Conservation (phyloP, 2,329 filamentous ascomycete species). For the Geosmithia flava region DNA sequence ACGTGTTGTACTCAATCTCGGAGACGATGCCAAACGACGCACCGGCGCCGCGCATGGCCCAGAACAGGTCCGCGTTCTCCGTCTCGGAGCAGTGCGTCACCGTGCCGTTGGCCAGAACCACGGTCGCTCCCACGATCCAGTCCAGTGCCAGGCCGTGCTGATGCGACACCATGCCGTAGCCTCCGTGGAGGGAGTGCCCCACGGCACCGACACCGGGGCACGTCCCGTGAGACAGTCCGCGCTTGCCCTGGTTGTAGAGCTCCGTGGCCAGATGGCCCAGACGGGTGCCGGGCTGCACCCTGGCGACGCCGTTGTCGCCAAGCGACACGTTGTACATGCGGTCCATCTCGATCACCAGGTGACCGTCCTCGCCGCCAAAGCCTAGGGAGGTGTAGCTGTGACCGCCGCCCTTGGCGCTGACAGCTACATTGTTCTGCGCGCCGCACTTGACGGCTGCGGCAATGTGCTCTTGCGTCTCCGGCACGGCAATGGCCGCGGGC, state of each 20-base stretch:
- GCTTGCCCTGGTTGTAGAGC: slow-evolving; percentile 18
- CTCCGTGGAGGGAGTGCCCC: slow-evolving; percentile 32
- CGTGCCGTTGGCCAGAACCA: slow-evolving; percentile 22
- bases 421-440: slow-evolving; percentile 23
- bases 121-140: slow-evolving; percentile 19
- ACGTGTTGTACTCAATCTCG: slow-evolving; percentile 25
- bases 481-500: slow-evolving; percentile 17
- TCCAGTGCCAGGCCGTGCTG: slow-evolving; percentile 17
- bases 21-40: slow-evolving; percentile 27
- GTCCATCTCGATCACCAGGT: slow-evolving; percentile 26
- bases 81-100: slow-evolving; percentile 16
- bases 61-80: slow-evolving; percentile 26
- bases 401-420: slow-evolving; percentile 38
- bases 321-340: slow-evolving; percentile 21
- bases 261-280: slow-evolving; percentile 27
- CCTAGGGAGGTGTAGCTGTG: slow-evolving; percentile 41
- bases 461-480: slow-evolving; percentile 23
- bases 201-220: slow-evolving; percentile 31
- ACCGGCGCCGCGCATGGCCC: slow-evolving; percentile 28
- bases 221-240: slow-evolving; percentile 28
- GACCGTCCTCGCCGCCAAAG: slow-evolving; percentile 25
- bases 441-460: slow-evolving; percentile 33
- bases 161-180: slow-evolving; percentile 11
- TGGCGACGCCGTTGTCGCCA: slow-evolving; percentile 12
- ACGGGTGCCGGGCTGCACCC: slow-evolving; percentile 7